A percentile compares a stretch with the other conserved stretches of the same genome.
Conservation (phyloP, 345 rosid species). For the Psidium friedrichsthalianum region DNA sequence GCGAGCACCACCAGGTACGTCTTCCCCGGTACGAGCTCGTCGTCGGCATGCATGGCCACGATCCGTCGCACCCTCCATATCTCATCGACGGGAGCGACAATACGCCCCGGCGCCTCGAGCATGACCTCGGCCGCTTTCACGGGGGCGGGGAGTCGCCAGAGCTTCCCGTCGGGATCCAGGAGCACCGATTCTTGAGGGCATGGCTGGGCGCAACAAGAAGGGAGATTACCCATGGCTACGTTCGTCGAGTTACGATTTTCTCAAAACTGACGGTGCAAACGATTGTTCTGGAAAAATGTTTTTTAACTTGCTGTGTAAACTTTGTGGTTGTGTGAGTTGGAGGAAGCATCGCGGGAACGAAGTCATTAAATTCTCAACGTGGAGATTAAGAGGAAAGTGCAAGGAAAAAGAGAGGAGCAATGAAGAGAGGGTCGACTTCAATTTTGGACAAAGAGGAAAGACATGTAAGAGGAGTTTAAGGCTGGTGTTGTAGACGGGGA, state of each 20-base stretch:
- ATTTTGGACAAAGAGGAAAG: not conserved
- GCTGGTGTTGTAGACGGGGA: not conserved
- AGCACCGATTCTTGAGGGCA: not conserved
- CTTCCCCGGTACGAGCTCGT: slow-evolving; percentile 22
- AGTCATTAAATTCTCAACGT: not conserved
- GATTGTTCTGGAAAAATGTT: not conserved
- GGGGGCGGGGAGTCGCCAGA: not conserved
- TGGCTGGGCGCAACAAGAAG: not conserved
- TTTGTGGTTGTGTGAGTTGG: not conserved
- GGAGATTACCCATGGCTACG: not conserved
- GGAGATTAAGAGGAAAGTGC: not conserved
- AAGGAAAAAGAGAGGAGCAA: not conserved
- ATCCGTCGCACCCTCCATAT: slow-evolving; percentile 11
- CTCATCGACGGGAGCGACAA: slow-evolving; percentile 10
- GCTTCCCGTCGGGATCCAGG: not conserved
- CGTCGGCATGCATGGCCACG: slow-evolving; percentile 28
- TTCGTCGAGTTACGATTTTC: not conserved
- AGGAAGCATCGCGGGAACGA: not conserved
- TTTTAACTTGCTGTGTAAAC: not conserved
- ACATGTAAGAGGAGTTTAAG: not conserved
- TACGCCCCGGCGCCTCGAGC: not conserved
- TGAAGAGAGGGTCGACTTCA: not conserved
- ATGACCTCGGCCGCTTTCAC: not conserved
- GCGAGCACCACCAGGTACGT: slow-evolving; percentile 17
- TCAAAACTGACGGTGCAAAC: no score